Conservation (phyloP, 2,329 filamentous ascomycete species). For the Diaporthe sp. region DNA sequence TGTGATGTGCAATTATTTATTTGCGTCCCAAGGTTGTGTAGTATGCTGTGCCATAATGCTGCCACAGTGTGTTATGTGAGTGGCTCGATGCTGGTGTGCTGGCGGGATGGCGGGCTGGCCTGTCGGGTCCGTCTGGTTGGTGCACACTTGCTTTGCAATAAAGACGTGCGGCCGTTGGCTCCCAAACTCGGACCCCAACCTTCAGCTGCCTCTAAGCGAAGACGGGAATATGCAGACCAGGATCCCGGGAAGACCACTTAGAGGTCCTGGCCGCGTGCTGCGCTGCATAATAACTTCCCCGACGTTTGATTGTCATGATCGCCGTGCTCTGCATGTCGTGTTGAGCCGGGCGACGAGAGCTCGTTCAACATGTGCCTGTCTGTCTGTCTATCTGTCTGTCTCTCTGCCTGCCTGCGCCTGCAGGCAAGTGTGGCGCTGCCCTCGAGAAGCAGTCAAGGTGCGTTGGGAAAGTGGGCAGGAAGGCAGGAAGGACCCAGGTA, state of each 20-base stretch:
- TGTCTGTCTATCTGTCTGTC: neutral
- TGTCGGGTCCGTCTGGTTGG: slow-evolving; percentile 1
- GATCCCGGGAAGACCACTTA: slow-evolving; percentile 15
- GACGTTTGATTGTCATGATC: slow-evolving; percentile 26
- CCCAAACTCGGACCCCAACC: slow-evolving; percentile 15
- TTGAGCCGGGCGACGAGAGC: neutral
- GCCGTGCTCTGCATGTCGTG: slow-evolving; percentile 10
- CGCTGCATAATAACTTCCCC: neutral
- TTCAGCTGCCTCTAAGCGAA: slow-evolving; percentile 32
- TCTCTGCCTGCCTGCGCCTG: neutral
- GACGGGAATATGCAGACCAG: slow-evolving; percentile 29
- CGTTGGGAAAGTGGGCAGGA: too few relatives aligned
- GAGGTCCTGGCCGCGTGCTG: neutral
- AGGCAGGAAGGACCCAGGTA: neutral
- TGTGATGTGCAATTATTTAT: slow-evolving; percentile 13
- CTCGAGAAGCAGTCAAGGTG: neutral
- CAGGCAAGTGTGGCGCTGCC: neutral
- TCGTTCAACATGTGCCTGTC: neutral
- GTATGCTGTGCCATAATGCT: neutral
- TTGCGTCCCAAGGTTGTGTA: slow-evolving; percentile 3
- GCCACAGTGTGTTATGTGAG: neutral
- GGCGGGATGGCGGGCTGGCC: neutral
- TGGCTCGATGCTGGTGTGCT: slow-evolving; percentile 16
- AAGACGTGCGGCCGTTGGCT: slow-evolving; percentile 16
- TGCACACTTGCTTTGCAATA: neutral